Conservation (phyloP, 1,139 yeast genomes). For the Yamadazyma mexicana region DNA sequence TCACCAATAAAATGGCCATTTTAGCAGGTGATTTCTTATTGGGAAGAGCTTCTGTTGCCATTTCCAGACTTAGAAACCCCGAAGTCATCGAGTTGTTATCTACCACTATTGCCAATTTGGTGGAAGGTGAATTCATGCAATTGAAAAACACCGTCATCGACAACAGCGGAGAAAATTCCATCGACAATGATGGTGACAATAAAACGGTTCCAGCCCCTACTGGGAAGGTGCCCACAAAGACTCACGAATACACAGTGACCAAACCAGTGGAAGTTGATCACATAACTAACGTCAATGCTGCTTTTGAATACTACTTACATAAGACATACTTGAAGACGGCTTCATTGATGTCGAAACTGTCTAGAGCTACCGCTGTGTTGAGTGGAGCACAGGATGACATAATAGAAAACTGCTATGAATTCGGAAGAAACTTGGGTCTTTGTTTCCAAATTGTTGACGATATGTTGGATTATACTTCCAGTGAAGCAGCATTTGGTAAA, state of each 20-base stretch:
- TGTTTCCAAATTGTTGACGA: conserved; percentile 97
- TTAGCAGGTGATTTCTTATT: conserved; percentile 93
- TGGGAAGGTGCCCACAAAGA: conserved; percentile 59
- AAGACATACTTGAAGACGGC: conserved; percentile 96
- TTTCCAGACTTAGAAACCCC: conserved; percentile 90
- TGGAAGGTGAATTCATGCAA: conserved; percentile 99
- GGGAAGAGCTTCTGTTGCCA: conserved; percentile 95
- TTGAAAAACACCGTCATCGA: conserved; percentile 81
- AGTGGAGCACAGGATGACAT: conserved; percentile 78
- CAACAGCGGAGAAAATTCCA: conserved; percentile 42
- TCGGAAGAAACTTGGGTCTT: conserved; percentile 89
- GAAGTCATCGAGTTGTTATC: conserved; percentile 95
- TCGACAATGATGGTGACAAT: conserved; percentile 48
- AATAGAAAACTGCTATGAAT: conserved; percentile 83
- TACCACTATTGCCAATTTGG: conserved; percentile 93
- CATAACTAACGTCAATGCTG: conserved; percentile 73
- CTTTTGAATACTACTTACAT: conserved; percentile 91
- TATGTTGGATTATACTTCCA: conserved; percentile 88
- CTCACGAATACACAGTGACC: conserved; percentile 60
- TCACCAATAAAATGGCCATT: conserved; percentile 96
- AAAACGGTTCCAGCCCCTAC: conserved; percentile 61
- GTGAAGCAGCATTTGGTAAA: conserved; percentile 82
- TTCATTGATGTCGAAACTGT: conserved; percentile 89
- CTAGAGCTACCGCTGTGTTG: conserved; percentile 89
- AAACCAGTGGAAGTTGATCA: conserved; percentile 52